Percentiles rank a stretch among this genome's conserved stretches.
These are phyloP conservation scores for Mediolabrus comicus DNA, from an alignment of 108 stramenopile genomes.

Conservation along the genomic window DNA sequence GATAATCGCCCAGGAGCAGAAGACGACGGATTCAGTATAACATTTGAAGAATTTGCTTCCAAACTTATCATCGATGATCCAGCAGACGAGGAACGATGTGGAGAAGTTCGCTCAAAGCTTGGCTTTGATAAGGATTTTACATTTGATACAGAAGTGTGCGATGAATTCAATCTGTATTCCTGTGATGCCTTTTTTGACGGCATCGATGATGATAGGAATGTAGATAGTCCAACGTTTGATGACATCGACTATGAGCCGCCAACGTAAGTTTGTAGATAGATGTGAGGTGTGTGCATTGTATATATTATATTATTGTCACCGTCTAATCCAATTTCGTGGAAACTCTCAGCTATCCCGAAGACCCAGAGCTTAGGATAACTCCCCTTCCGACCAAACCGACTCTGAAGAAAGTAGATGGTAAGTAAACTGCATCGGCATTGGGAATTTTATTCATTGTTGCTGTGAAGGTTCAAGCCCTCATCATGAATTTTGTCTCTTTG, in stretches of 20 bases:
- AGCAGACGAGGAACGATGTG: neutral
- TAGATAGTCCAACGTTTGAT: neutral
- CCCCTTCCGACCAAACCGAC: no score
- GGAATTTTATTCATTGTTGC: neutral
- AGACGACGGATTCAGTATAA: neutral
- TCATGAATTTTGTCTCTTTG: no score
- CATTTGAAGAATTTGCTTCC: conserved; percentile 8
- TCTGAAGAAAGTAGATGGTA: no score
- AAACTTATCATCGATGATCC: neutral
- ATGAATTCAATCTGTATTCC: neutral
- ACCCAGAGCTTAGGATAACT: no score
- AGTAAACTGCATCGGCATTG: neutral
- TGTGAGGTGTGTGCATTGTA: no score
- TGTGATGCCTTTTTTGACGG: neutral
- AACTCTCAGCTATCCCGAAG: no score
- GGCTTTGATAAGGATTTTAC: conserved; percentile 5
- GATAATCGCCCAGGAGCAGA: neutral
- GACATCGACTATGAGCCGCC: neutral
- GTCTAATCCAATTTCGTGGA: no score
- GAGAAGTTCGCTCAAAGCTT: neutral
- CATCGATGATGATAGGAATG: neutral
- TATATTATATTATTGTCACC: no score
- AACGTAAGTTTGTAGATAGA: neutral
- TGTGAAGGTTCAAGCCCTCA: no score
- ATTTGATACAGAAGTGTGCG: conserved; percentile 10